Evolutionary conservation across 306 rosid species (phyloP).

Genomic region (Sicyos baderoa): DNA sequence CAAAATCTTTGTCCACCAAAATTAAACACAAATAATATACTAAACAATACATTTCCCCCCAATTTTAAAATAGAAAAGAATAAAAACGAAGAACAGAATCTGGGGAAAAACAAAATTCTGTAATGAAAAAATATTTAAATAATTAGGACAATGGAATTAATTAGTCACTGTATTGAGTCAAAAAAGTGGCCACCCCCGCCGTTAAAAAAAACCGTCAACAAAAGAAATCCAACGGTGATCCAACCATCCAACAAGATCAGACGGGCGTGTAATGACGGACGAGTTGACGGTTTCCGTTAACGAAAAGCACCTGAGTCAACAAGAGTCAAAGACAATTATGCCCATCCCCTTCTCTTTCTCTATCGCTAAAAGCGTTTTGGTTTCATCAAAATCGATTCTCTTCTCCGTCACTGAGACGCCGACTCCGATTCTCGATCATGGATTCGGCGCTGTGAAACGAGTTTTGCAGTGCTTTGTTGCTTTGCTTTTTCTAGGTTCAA

Average conservation of each 20-base stretch:
- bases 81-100: not conserved
- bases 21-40: not conserved
- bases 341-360: conserved; percentile 14
- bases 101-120: not conserved
- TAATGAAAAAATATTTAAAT: not conserved
- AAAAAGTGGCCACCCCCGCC: conserved; percentile 24
- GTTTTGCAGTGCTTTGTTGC: conserved; percentile 19
- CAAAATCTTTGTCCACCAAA: conserved; percentile 10
- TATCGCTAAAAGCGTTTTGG: conserved; percentile 4
- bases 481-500: conserved; percentile 26
- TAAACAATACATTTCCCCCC: not conserved
- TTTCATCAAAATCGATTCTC: conserved; percentile 24
- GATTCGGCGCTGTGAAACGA: conserved; percentile 26
- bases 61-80: not conserved
- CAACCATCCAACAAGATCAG: not conserved
- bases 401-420: conserved; percentile 21
- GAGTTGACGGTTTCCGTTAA: conserved; percentile 30
- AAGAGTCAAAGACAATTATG: conserved; percentile 49
- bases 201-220: conserved; percentile 30
- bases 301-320: conserved; percentile 59
- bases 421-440: conserved; percentile 27
- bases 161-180: conserved; percentile 22
- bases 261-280: conserved; percentile 23
- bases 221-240: conserved; percentile 22
- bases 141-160: conserved; percentile 1